Percentiles rank a stretch among this genome's conserved stretches.
These are phyloP conservation scores for Verticillium zaregamsianum DNA, from an alignment of 2,329 filamentous ascomycete genomes.

Conservation along the genomic window DNA sequence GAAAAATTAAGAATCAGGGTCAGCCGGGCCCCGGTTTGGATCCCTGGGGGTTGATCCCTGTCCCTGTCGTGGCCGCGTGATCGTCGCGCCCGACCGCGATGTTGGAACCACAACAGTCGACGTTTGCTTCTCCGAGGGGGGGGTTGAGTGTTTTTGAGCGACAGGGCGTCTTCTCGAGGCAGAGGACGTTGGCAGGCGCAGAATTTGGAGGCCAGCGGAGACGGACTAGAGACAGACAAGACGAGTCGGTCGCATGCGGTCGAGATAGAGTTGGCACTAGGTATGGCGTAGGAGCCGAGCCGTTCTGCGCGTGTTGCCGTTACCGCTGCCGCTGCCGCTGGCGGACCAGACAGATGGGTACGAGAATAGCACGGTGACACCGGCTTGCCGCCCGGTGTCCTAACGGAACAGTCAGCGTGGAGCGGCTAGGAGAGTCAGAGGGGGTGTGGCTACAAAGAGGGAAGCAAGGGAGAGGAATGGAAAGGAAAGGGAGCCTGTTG, in stretches of 20 bases:
- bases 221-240: not conserved
- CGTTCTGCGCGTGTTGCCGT: not conserved
- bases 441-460: not conserved
- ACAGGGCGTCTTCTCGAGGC: not conserved
- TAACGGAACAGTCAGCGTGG: not conserved
- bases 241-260: not conserved
- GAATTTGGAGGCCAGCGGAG: not conserved
- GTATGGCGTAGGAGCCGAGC: not conserved
- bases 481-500: not conserved
- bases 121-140: not conserved
- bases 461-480: not conserved
- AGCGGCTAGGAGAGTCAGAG: not conserved
- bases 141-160: not conserved
- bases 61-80: constrained; percentile 1
- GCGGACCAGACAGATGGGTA: not conserved
- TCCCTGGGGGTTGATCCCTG: not conserved
- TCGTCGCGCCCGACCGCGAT: constrained; percentile 2
- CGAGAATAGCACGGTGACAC: not conserved
- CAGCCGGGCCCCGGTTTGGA: not conserved
- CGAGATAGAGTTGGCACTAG: not conserved
- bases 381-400: not conserved
- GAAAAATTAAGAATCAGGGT: not conserved
- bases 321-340: not conserved
- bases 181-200: not conserved
- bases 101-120: not conserved